Base-by-base conservation (phyloP, 1,284 basidiomycete genomes). In the Neonothopanus nambi region DNA sequence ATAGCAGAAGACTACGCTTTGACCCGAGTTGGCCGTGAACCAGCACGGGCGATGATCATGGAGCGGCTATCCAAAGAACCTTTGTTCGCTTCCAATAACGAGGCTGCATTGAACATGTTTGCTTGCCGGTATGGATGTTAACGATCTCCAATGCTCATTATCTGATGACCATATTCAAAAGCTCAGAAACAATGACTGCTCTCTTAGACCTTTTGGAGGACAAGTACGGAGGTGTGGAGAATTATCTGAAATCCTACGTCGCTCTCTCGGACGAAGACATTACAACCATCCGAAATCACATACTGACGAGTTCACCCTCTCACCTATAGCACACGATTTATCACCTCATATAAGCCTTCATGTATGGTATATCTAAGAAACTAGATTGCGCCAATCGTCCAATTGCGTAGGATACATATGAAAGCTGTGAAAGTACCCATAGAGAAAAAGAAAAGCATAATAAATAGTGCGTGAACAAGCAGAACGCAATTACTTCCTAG, bases 101-200 rank as follows among this genome's bases (percentile, higher is more conserved):
- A 87, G 54, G 85, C 87, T 20, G 87, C 87, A 2, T 70, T 88
- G 13, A 89, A 87, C 59, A 89, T 91, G 87, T 80, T 91, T 43
- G 81, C 84, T 3, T 89, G 87, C 61, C 78, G 85, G 88, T 88
- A 64, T 53, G 75, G 59, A n/a, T 15, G 30, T 33, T 33, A 8
- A 33, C 3, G 13, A 33, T 33, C 13, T 13, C 13, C 3, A 33
- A 9, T 33, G 30, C 9, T 13, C 30, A 33, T 13, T 9, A 11
- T 9, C 30, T 33, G 30, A 33, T 33, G 3, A 11, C 30, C n/a
- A 60, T 53, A 47, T 6, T 40, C 30, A 24, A 13, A 26, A 91
- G 87, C 49, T 75, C 75, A 39, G 85, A 87, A 61, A 88, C 86
- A 1, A 91, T 91, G 88, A 60, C 73, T 2, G 81, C 85, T 1